Evolutionary conservation across 768 basidiomycete species (phyloP).

Genomic region (Calocybe indica): DNA sequence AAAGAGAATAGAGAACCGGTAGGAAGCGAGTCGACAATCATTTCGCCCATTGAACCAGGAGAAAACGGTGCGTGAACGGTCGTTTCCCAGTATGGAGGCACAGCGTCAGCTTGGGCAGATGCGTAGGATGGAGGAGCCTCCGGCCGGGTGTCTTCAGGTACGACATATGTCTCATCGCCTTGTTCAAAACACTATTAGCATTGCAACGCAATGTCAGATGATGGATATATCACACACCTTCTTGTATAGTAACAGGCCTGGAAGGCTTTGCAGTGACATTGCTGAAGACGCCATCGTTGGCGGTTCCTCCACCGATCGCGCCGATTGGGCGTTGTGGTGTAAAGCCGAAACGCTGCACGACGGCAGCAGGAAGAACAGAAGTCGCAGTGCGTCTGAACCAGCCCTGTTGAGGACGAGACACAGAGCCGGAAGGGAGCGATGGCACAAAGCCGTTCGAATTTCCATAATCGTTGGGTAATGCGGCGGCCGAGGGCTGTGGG

Average conservation of each 20-base stretch:
- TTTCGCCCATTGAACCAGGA: constrained; percentile 60
- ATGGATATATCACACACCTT: constrained; percentile 38
- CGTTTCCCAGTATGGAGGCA: constrained; percentile 97
- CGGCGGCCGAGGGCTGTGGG: constrained; percentile 53
- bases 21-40: constrained; percentile 86
- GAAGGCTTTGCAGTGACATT: constrained; percentile 91
- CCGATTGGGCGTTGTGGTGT: constrained; percentile 30
- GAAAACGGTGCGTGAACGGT: constrained; percentile 87
- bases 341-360: constrained; percentile 41
- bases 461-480: constrained; percentile 66
- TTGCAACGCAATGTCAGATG: background rate
- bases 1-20: constrained; percentile 81
- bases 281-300: constrained; percentile 91
- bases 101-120: constrained; percentile 88
- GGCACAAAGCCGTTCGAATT: constrained; percentile 74
- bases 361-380: constrained; percentile 48
- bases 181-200: constrained; percentile 1
- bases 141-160: constrained; percentile 78
- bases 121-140: constrained; percentile 92
- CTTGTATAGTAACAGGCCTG: constrained; percentile 48
- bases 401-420: constrained; percentile 27
- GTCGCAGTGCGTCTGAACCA: constrained; percentile 56
- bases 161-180: constrained; percentile 71
- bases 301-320: constrained; percentile 56
- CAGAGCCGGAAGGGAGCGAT: constrained; percentile 28